A percentile compares a stretch with the other conserved stretches of the same genome.
Conservation (phyloP, 257 asterid genomes). For the Jacaranda mimosifolia region DNA sequence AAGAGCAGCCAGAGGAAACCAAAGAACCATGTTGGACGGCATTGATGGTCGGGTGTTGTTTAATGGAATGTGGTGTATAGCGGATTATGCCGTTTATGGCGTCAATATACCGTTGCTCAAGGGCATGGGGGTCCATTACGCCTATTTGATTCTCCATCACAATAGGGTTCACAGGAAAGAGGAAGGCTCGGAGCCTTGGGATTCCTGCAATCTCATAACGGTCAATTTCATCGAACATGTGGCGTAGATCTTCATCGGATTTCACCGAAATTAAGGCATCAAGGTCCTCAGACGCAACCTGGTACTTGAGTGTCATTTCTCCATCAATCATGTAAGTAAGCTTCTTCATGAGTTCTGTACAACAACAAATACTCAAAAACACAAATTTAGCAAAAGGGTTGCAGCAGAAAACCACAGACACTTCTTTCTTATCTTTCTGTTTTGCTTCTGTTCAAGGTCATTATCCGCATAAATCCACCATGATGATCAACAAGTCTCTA, state of each 20-base stretch:
- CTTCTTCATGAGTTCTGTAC: conserved; percentile 82
- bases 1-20: conserved; percentile 60
- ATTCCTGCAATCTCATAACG: conserved; percentile 52
- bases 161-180: conserved; percentile 62
- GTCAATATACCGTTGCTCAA: conserved; percentile 78
- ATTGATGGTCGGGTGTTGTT: conserved; percentile 43
- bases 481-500: not conserved
- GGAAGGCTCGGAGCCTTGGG: conserved; percentile 73
- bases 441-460: not conserved
- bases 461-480: not conserved
- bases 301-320: conserved; percentile 82
- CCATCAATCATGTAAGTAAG: conserved; percentile 67
- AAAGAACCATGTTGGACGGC: conserved; percentile 38
- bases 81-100: conserved; percentile 72
- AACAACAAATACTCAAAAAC: not conserved
- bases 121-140: conserved; percentile 40
- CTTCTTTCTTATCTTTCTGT: not conserved
- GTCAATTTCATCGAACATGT: conserved; percentile 78
- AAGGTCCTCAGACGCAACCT: conserved; percentile 76
- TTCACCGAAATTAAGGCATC: conserved; percentile 81
- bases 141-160: conserved; percentile 44
- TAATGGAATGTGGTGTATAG: conserved; percentile 12
- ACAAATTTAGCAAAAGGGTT: conserved; percentile 13
- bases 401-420: not conserved
- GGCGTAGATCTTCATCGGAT: conserved; percentile 76